Evolutionary conservation across 306 rosid species (phyloP).

Genomic region (Vicia villosa): DNA sequence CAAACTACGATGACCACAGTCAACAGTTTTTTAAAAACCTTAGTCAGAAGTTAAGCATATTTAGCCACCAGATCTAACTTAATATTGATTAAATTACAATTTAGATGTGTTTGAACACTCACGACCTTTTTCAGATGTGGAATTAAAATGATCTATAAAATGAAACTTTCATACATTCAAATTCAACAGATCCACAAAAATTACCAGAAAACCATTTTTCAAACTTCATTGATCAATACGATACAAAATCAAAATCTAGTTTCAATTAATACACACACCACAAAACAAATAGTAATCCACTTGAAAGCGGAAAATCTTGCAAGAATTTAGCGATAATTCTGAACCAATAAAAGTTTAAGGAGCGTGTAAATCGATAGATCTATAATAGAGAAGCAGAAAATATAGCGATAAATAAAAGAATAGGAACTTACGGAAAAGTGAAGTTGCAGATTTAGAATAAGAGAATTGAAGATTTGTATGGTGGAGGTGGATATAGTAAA

Average conservation of each 20-base stretch:
- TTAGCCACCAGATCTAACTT: slow-evolving; percentile 35
- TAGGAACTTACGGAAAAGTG: slow-evolving; percentile 32
- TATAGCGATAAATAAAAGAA: neutral
- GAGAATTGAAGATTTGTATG: neutral
- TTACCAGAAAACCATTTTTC: slow-evolving; percentile 2
- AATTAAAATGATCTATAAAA: neutral
- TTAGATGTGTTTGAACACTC: neutral
- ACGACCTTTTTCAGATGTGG: neutral
- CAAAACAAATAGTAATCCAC: neutral
- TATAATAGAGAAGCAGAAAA: slow-evolving; percentile 7
- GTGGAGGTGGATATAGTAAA: neutral
- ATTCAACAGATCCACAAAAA: slow-evolving; percentile 4
- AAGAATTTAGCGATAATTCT: neutral
- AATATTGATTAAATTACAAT: neutral
- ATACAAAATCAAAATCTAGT: slow-evolving; percentile 1
- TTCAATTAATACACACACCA: neutral
- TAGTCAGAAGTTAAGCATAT: neutral
- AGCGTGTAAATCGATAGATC: slow-evolving; percentile 36
- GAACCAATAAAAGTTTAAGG: neutral
- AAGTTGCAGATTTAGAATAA: slow-evolving; percentile 13
- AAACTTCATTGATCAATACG: neutral
- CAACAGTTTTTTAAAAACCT: too few species aligned
- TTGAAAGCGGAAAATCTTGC: neutral
- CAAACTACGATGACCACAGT: too few species aligned
- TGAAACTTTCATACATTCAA: neutral